phyloP scores from a whole-genome alignment of 2,329 filamentous ascomycete genomes.

The Chaetomium sp. region DNA sequence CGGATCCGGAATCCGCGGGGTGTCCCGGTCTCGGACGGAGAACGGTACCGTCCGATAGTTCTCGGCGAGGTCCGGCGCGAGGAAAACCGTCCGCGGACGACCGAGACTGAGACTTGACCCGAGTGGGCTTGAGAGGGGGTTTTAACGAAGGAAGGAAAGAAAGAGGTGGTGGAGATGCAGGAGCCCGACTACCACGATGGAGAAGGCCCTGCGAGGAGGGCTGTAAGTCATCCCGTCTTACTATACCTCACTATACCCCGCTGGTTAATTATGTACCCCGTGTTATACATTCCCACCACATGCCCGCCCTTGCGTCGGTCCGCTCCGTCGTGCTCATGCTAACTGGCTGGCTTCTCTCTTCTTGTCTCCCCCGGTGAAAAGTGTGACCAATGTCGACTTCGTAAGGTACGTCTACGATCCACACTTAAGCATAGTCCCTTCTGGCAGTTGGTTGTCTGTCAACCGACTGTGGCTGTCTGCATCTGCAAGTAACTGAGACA shows the following conservation, averaged over 20 bases:
- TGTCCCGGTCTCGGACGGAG: no score
- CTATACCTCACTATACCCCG: no score
- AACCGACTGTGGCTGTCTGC: background rate
- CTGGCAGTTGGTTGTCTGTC: background rate
- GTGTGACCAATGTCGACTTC: constrained; percentile 37
- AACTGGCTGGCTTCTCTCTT: background rate
- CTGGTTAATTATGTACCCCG: no score
- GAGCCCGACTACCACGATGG: constrained; percentile 5
- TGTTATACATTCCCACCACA: no score
- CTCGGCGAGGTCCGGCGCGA: no score
- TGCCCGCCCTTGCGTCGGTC: no score
- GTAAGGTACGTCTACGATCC: constrained; percentile 19
- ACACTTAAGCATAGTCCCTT: background rate
- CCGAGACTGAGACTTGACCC: background rate
- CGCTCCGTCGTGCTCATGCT: constrained; percentile 2
- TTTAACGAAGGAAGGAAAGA: no score
- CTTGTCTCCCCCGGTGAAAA: constrained; percentile 18
- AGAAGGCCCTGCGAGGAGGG: constrained; percentile 10
- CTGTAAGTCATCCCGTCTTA: constrained; percentile 10
- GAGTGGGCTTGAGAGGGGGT: background rate
- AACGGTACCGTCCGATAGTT: no score
- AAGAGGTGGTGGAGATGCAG: background rate
- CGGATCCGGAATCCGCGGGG: no score
- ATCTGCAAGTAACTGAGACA: background rate
- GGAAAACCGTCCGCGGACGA: no score